Base-by-base conservation (phyloP, 2,329 filamentous ascomycete genomes). In the Amesomyces nigricolor region DNA sequence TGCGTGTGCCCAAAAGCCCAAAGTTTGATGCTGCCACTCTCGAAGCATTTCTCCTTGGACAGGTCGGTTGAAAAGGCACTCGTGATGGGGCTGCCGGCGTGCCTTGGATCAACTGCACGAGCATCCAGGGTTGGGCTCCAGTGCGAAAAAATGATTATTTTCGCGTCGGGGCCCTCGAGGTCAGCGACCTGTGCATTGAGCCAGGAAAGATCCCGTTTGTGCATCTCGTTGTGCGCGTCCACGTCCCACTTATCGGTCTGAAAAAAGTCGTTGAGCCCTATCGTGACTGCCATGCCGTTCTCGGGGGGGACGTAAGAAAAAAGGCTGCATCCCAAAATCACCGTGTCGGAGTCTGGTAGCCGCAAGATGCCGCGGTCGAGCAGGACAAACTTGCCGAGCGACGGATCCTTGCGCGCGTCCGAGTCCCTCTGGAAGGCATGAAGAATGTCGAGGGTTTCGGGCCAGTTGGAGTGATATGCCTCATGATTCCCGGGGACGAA, bases 401-500 rank as follows among this genome's bases (percentile, higher is more conserved):
- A 58, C 2, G 57, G 2, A 5, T 71, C 64, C 5, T 56, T 39
- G 5, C 49, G 40, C 3, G 66, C 57, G 0, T 65, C 3, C 3
- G 17, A 19, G 17, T 19, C 47, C 2, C 65, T 14, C 38, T 73
- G 67, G 38, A 75, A 73, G 0, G 26, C 53, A 26, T 58, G 58
- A 13, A 77, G 65, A 1, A 60, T 57, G 1, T 45, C 30, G 30
- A 68, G 63, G 0, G 69, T 65, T 0, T 63, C 57, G 2, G 61
- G 42, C 74, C 74, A 78, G 39, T 13, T 67, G 4, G 71, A 72
- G 45, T 67, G 62, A 59, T 78, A 82, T 0, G 78, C 70, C 62
- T 85, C 81, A 62, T 84, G 80, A 60, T 84, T 84, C 0, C 81
- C 79, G 0, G 75, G 65, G 0, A 83, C 70, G 30, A 81, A 71